Evolutionary conservation across 176 grass and related monocot species (phyloP), one percentile per base, ranked within the genome.

Genomic region (Musa acuminata): DNA sequence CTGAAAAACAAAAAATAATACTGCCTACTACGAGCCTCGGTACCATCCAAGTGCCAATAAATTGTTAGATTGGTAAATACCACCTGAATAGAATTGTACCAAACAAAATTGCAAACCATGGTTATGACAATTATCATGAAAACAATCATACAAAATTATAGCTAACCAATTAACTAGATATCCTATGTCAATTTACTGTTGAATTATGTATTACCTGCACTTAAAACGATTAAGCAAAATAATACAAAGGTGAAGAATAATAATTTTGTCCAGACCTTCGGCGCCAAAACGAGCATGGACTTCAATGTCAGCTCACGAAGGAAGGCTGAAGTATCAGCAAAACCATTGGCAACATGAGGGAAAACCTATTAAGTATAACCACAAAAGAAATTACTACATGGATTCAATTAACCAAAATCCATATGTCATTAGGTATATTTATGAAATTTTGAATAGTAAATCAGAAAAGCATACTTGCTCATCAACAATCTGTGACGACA

Each of bases 241-340:
- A 43, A 6, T 43, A 5, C 35, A 43, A 43, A 43, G 35, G 35
- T 25, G 51, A 24, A 74, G 9, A 52, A 27, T 51, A 49, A 52
- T 21, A 65, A 62, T 12, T 48, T 80, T 53, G 27, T 20, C 77
- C 24, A 51, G 67, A 85, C 95, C 88, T 99, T 99, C 71, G 96
- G 96, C 52, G 86, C 96, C 78, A 99, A 86, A 81, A 94, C 72
- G 13, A 99, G 96, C 96, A 99, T 99, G 1, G 96, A 87, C 82
- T 99, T 99, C 75, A 99, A 79, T 62, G 96, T 99, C 73, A 99
- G 55, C 79, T 99, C 91, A 80, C 91, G 96, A 77, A 99, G 91
- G 62, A 89, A 84, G 24, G 86, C 87, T 57, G 88, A 87, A 71
- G 90, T 95, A 95, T 99, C 96, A n/a, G 90, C 86, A 71, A 99